Conservation (phyloP, 768 basidiomycete genomes). For the Tylopilus vinaceipallidus region DNA sequence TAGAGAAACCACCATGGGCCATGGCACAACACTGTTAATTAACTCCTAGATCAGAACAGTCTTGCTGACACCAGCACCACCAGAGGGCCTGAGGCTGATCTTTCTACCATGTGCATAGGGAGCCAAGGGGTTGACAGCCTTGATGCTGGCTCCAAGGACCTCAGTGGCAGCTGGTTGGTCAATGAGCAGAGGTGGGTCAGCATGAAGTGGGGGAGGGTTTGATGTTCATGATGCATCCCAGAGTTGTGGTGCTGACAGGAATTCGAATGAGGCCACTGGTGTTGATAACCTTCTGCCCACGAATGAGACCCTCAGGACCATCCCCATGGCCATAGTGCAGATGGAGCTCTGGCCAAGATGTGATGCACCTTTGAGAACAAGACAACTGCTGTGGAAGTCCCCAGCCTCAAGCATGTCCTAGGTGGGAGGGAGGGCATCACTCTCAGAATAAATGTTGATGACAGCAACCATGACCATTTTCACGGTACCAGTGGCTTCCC, state of each 20-base stretch:
- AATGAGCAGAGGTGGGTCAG: slow-evolving; percentile 95
- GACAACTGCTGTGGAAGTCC: slow-evolving; percentile 89
- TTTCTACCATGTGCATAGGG: slow-evolving; percentile 99
- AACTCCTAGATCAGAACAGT: slow-evolving; percentile 99
- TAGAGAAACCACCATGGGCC: slow-evolving; percentile 99
- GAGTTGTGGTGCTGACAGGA: slow-evolving; percentile 90
- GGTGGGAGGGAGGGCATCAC: slow-evolving; percentile 88
- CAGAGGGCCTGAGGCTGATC: slow-evolving; percentile 99
- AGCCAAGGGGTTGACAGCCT: slow-evolving; percentile 99
- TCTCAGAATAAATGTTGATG: slow-evolving; percentile 98
- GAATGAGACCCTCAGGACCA: slow-evolving; percentile 99
- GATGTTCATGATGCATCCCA: slow-evolving; percentile 99
- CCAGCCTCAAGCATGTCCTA: slow-evolving; percentile 98
- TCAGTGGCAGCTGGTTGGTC: slow-evolving; percentile 99
- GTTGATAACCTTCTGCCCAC: slow-evolving; percentile 96
- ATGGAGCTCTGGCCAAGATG: slow-evolving; percentile 99
- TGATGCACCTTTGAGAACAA: slow-evolving; percentile 98
- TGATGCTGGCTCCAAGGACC: slow-evolving; percentile 99
- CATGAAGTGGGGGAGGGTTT: slow-evolving; percentile 93
- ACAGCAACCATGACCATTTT: slow-evolving; percentile 99
- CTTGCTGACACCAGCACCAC: slow-evolving; percentile 99
- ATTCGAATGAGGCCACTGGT: slow-evolving; percentile 96
- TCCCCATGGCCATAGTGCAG: slow-evolving; percentile 99
- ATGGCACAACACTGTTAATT: slow-evolving; percentile 99
- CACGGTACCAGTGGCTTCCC: slow-evolving; percentile 68